Base-by-base conservation (phyloP, 768 basidiomycete species). In the Nevesoporus exiguus region DNA sequence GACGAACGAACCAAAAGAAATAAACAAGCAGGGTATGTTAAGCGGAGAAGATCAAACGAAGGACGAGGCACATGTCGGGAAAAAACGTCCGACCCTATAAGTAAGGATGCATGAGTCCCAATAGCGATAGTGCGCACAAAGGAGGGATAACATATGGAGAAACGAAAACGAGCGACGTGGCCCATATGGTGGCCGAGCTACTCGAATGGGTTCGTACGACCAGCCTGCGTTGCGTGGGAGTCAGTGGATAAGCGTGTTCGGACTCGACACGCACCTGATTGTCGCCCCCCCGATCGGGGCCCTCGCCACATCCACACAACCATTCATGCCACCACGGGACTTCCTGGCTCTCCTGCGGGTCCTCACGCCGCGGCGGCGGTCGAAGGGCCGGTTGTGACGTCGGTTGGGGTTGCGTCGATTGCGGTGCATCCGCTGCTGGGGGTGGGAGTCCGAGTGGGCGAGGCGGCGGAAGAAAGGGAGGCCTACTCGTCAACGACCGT, bases 281-380 rank as follows among this genome's bases (percentile, higher is more conserved):
- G 49, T 90, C 84, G 6, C 86, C 87, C 41, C 83, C 86, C 15
- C 87, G 77, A 67, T 88, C 84, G 3, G 80, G 73, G n/a, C 85
- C 84, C 65, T 90, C 88, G 17, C 82, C 75, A 59, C 88, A 89
- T 13, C 89, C 89, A 67, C 89, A 91, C 56, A 91, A 67, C 88
- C 88, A 90, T 30, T 91, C 89, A 65, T 89, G 88, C 89, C 89
- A 91, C 89, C 89, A 91, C 56, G 80, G 72, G 5, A 76, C 74
- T 47, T 76, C 72, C 40, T 70, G 71, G 25, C 58, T 64, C 34
- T 69, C 71, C n/a, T 69, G 60, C 5, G 58, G 54, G 19, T 66
- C 54, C 33, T 42, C 19, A 31, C 41, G 61, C 10, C 54, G 59
- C 4, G 70, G 59, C 4, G 70, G 66, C 17, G 71, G 67, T 40